Evolutionary conservation across 139 green algal species (phyloP).

Genomic region (Eudorina sp.): DNA sequence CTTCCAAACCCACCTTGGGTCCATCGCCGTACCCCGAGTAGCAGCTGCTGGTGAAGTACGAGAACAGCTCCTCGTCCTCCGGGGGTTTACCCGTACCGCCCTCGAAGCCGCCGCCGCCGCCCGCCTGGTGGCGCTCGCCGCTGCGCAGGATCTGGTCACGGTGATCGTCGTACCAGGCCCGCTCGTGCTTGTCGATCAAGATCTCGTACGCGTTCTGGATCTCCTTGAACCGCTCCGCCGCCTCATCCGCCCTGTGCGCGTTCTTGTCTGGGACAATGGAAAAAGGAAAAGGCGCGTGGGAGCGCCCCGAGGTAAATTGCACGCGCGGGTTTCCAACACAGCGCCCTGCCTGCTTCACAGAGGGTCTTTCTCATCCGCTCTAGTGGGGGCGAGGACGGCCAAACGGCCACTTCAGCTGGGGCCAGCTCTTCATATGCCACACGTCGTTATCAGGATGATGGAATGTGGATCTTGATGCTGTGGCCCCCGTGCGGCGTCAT

Average conservation of each 20-base stretch:
- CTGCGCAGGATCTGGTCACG: slow-evolving; percentile 88
- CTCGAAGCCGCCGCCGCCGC: slow-evolving; percentile 56
- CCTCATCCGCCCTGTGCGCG: slow-evolving; percentile 74
- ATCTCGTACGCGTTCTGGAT: slow-evolving; percentile 97
- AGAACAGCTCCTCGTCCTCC: slow-evolving; percentile 88
- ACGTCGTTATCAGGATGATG: too few relatives aligned
- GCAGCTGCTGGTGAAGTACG: slow-evolving; percentile 83
- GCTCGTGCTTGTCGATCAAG: slow-evolving; percentile 93
- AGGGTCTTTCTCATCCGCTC: too few relatives aligned
- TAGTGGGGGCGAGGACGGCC: too few relatives aligned
- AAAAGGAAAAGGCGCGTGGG: not conserved
- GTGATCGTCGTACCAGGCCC: slow-evolving; percentile 95
- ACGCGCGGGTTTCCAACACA: too few relatives aligned
- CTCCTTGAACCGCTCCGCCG: slow-evolving; percentile 91
- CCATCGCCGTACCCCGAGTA: slow-evolving; percentile 91
- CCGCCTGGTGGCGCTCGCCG: slow-evolving; percentile 83
- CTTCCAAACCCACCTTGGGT: slow-evolving; percentile 52
- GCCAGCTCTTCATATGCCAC: too few relatives aligned
- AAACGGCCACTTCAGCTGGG: too few relatives aligned
- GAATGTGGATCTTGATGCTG: too few relatives aligned
- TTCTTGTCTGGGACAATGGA: slow-evolving; percentile 87
- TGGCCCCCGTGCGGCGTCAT: too few relatives aligned
- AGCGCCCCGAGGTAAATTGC: too few relatives aligned
- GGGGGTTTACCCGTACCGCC: slow-evolving; percentile 55
- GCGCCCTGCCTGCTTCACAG: too few relatives aligned